Conservation (phyloP, 805 yeast genomes). For the Teunomyces gatunensis region DNA sequence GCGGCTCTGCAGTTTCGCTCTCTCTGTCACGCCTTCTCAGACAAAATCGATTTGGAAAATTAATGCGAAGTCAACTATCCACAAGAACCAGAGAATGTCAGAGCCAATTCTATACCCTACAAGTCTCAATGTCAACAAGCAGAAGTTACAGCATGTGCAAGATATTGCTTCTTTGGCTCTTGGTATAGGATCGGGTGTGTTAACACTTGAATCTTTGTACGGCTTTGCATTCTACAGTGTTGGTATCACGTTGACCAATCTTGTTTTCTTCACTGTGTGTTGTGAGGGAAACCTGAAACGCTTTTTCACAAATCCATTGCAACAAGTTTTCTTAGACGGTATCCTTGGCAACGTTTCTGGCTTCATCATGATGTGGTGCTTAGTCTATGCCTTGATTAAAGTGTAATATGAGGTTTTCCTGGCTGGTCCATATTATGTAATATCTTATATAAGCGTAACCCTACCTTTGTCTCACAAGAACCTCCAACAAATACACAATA, state of each 20-base stretch:
- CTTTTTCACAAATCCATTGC: conserved; percentile 26
- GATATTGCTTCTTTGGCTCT: conserved; percentile 36
- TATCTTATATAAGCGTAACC: conserved; percentile 1
- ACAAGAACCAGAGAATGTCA: conserved; percentile 3
- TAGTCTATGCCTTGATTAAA: conserved; percentile 42
- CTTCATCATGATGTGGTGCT: conserved; percentile 48
- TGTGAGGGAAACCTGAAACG: conserved; percentile 27
- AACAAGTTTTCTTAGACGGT: conserved; percentile 34
- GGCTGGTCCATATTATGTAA: conserved; percentile 2
- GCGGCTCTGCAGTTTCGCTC: neutral
- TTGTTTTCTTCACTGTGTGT: conserved; percentile 26
- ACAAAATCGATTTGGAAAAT: neutral
- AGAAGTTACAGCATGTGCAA: conserved; percentile 30
- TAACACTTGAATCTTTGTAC: conserved; percentile 33
- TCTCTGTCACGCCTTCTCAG: neutral
- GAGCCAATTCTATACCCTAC: conserved; percentile 19
- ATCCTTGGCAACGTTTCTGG: conserved; percentile 35
- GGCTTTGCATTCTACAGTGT: conserved; percentile 36
- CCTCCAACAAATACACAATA: conserved; percentile 1
- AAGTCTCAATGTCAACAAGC: conserved; percentile 27
- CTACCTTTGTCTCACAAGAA: neutral
- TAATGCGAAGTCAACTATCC: neutral
- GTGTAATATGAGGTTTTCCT: neutral
- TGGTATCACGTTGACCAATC: conserved; percentile 33
- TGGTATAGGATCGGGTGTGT: conserved; percentile 40